Evolutionary conservation across 169 alveolate genomes (phyloP).

Genomic region (Eimeria tenella): DNA sequence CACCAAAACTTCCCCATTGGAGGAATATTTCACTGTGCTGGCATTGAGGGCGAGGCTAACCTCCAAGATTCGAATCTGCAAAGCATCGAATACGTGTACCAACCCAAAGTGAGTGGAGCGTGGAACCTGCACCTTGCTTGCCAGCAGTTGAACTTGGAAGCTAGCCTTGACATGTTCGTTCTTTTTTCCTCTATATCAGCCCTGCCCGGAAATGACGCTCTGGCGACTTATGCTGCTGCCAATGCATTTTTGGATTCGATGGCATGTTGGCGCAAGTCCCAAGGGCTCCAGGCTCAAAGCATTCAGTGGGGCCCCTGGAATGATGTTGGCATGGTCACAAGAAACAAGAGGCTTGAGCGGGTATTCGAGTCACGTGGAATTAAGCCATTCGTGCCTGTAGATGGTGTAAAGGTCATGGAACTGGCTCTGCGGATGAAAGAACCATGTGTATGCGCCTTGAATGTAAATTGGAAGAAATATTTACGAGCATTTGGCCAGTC

Average conservation of each 20-base stretch:
- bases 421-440: constrained; percentile 14
- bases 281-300: constrained; percentile 78
- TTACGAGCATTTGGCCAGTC: constrained; percentile 27
- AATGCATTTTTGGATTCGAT: constrained; percentile 81
- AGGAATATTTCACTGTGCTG: constrained; percentile 85
- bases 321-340: constrained; percentile 76
- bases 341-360: constrained; percentile 32
- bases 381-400: constrained; percentile 31
- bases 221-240: constrained; percentile 84
- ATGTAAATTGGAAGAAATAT: constrained; percentile 71
- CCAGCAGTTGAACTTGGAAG: constrained; percentile 45
- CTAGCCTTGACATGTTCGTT: constrained; percentile 74
- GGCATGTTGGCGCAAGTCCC: constrained; percentile 79
- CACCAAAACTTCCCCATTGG: constrained; percentile 37
- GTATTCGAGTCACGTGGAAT: constrained; percentile 70
- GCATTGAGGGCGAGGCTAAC: constrained; percentile 76
- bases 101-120: constrained; percentile 83
- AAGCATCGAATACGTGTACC: constrained; percentile 75
- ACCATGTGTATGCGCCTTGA: constrained; percentile 32
- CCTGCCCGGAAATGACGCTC: constrained; percentile 83
- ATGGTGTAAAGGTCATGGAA: constrained; percentile 32
- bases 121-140: constrained; percentile 82
- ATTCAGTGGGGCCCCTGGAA: constrained; percentile 88
- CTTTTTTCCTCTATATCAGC: constrained; percentile 83
- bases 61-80: constrained; percentile 56